Percentiles rank a stretch among this genome's conserved stretches.
These are phyloP conservation scores for Astrothelium macrocarpum DNA, from an alignment of 495 filamentous ascomycete genomes.

Conservation along the genomic window DNA sequence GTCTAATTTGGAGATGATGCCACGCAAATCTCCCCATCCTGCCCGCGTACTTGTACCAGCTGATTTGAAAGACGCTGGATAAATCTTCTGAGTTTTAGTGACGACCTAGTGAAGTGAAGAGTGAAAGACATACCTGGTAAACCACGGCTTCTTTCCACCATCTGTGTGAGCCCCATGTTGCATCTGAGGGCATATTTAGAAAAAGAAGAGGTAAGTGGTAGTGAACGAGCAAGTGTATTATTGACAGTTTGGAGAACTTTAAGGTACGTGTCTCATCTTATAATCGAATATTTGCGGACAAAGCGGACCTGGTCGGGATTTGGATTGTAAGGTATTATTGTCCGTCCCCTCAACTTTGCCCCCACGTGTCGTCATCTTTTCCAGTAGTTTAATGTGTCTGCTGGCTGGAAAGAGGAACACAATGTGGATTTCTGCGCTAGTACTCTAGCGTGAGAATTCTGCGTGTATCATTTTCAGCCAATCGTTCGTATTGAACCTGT, in stretches of 20 bases:
- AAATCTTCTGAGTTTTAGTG: slow-evolving; percentile 18
- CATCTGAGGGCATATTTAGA: slow-evolving; percentile 10
- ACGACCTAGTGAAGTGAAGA: background rate
- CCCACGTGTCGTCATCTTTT: background rate
- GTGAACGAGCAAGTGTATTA: background rate
- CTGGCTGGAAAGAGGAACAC: background rate
- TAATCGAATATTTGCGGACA: background rate
- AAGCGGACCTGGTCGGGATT: too few relatives aligned
- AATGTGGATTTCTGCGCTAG: background rate
- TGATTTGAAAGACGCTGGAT: slow-evolving; percentile 33
- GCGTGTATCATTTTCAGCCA: too few relatives aligned
- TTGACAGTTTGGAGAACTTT: background rate
- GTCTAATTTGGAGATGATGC: slow-evolving; percentile 33
- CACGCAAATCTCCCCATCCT: slow-evolving; percentile 34
- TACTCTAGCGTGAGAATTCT: background rate
- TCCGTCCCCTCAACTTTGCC: background rate
- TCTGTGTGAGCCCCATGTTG: slow-evolving; percentile 17
- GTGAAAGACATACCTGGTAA: slow-evolving; percentile 26
- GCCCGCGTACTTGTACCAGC: slow-evolving; percentile 21
- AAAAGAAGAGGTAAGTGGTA: background rate
- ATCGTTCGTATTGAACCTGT: too few relatives aligned
- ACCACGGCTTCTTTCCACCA: slow-evolving; percentile 37
- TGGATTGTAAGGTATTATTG: too few relatives aligned
- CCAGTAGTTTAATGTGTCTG: background rate
- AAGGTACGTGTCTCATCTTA: background rate